Percentiles rank a stretch among this genome's conserved stretches.
Evolutionary conservation across 192 early-diverging fungal species (phyloP).

Genomic region (Cladochytrium replicatum): DNA sequence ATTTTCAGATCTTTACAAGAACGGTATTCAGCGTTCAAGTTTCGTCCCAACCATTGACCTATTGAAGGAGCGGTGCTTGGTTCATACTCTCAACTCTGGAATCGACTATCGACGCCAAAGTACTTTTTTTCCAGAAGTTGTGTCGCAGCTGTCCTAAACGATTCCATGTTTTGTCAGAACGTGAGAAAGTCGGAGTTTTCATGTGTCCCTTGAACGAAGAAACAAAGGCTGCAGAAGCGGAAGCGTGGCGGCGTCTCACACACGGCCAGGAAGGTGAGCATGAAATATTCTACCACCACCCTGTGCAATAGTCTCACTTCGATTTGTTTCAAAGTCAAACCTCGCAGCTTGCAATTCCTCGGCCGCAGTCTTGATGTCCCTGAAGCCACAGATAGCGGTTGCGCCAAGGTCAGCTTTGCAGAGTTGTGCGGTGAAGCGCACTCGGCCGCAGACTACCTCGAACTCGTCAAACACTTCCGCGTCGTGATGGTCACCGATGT

Average conservation of each 20-base stretch:
- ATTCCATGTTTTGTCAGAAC: too few relatives aligned
- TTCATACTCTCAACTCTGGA: constrained; percentile 78
- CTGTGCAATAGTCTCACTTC: too few relatives aligned
- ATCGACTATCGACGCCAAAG: constrained; percentile 77
- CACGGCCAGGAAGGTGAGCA: constrained; percentile 13
- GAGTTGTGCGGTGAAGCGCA: constrained; percentile 63
- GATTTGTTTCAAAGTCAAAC: constrained; percentile 14
- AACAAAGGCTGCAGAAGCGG: constrained; percentile 37
- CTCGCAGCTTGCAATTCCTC: constrained; percentile 54
- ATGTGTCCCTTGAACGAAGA: constrained; percentile 54
- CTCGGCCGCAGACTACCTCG: constrained; percentile 84
- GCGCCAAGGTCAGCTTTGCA: constrained; percentile 66
- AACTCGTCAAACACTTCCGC: constrained; percentile 63
- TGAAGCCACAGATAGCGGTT: constrained; percentile 40
- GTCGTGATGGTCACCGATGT: constrained; percentile 64
- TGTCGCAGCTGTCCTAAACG: too few relatives aligned
- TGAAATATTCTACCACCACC: neutral
- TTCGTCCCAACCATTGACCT: constrained; percentile 89
- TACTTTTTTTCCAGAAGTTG: constrained; percentile 2
- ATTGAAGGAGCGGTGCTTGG: constrained; percentile 66
- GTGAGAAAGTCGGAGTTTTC: constrained; percentile 54
- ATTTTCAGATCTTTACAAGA: constrained; percentile 68
- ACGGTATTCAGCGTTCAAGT: constrained; percentile 87
- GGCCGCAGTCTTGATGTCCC: constrained; percentile 66
- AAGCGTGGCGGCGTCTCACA: constrained; percentile 24